phyloP scores from a whole-genome alignment of 2,329 filamentous ascomycete genomes.

The Aspergillus niger region DNA sequence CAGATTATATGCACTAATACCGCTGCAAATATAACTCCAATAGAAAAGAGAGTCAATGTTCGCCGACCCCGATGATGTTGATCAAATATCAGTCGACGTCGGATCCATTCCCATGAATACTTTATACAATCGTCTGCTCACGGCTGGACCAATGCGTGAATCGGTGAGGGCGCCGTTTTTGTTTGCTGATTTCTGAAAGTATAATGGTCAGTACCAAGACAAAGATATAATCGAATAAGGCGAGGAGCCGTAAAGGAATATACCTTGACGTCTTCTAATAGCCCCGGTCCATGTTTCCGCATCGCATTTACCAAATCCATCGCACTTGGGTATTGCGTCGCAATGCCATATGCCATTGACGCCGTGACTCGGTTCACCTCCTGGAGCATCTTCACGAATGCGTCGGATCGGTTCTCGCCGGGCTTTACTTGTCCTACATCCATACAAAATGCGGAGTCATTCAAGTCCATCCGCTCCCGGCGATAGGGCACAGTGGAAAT shows the following conservation, averaged over 20 bases:
- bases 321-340: conserved; percentile 61
- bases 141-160: conserved; percentile 49
- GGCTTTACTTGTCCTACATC: conserved; percentile 73
- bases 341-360: conserved; percentile 70
- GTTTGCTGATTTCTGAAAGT: conserved; percentile 49
- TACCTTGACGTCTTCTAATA: conserved; percentile 62
- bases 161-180: conserved; percentile 49
- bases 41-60: neutral
- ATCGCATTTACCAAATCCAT: conserved; percentile 61
- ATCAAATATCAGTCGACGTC: conserved; percentile 45
- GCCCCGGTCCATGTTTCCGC: conserved; percentile 58
- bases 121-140: conserved; percentile 51
- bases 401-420: conserved; percentile 66
- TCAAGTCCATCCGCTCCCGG: conserved; percentile 50
- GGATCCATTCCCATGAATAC: conserved; percentile 53
- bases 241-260: neutral
- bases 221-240: neutral
- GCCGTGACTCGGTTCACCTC: conserved; percentile 72
- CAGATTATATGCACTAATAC: neutral
- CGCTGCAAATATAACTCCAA: neutral
- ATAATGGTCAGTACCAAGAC: neutral
- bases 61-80: neutral
- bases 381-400: conserved; percentile 74
- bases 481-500: conserved; percentile 75
- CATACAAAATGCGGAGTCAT: conserved; percentile 69